These are phyloP conservation scores for Blastocystis sp. DNA, from an alignment of 352 stramenopile species.

Conservation along the genomic window DNA sequence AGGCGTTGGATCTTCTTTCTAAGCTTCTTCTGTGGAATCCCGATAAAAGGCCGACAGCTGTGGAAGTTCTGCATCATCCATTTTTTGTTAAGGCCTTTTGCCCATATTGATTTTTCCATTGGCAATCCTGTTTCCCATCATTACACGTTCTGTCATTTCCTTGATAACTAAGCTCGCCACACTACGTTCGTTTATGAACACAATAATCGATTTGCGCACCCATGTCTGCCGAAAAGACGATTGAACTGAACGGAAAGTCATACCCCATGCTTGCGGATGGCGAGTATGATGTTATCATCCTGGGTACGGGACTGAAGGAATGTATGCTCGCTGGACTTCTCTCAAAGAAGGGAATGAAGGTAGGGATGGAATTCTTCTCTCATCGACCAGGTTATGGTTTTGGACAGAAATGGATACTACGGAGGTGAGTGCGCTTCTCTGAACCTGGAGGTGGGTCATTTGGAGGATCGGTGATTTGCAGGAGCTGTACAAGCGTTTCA, in stretches of 20 bases:
- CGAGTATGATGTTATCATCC: conserved; percentile 97
- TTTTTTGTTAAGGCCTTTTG: conserved; percentile 79
- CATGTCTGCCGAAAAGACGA: conserved; percentile 32
- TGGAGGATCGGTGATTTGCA: conserved; percentile 83
- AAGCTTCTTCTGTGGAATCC: conserved; percentile 83
- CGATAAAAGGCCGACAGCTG: conserved; percentile 77
- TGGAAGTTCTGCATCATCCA: conserved; percentile 80
- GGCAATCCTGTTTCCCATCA: neutral
- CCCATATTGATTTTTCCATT: conserved; percentile 67
- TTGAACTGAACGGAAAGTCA: conserved; percentile 46
- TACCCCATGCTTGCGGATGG: conserved; percentile 79
- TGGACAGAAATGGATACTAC: conserved; percentile 97
- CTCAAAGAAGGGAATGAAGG: conserved; percentile 81
- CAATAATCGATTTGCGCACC: neutral
- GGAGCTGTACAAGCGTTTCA: conserved; percentile 68
- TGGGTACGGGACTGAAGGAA: conserved; percentile 98
- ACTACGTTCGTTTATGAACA: no score
- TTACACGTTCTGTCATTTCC: neutral
- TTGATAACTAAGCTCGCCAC: neutral
- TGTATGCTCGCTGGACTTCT: conserved; percentile 93
- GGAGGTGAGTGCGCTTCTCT: conserved; percentile 81
- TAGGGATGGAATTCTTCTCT: neutral
- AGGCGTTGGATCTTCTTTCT: conserved; percentile 79
- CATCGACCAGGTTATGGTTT: conserved; percentile 67
- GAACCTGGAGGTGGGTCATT: conserved; percentile 11